Conservation (phyloP, 805 yeast genomes). For the Zygotorulaspora sp. region DNA sequence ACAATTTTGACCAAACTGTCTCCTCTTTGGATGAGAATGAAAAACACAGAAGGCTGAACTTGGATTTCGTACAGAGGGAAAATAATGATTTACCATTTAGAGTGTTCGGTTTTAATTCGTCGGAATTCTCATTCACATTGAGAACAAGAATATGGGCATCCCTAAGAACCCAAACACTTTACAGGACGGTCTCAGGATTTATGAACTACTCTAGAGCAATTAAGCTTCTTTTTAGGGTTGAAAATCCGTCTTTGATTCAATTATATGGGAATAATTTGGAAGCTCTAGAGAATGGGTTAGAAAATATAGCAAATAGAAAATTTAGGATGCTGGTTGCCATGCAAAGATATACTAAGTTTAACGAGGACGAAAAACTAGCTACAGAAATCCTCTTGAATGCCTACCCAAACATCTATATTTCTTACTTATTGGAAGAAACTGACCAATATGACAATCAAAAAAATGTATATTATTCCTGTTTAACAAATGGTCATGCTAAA, state of each 20-base stretch:
- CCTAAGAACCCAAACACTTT: conserved; percentile 74
- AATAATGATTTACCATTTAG: conserved; percentile 64
- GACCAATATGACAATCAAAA: conserved; percentile 27
- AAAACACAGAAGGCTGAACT: conserved; percentile 2
- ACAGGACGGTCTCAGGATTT: conserved; percentile 79
- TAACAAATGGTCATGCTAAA: conserved; percentile 57
- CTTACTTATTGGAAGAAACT: conserved; percentile 49
- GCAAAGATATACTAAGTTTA: conserved; percentile 74
- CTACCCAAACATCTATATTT: conserved; percentile 61
- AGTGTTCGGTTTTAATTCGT: conserved; percentile 66
- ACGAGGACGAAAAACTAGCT: conserved; percentile 60
- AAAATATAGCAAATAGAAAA: conserved; percentile 71
- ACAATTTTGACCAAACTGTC: background rate
- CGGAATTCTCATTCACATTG: conserved; percentile 57
- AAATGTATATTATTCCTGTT: conserved; percentile 53
- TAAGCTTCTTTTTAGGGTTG: conserved; percentile 61
- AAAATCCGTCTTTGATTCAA: conserved; percentile 51
- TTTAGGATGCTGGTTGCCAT: conserved; percentile 78
- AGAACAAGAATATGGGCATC: conserved; percentile 89
- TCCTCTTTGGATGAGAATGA: background rate
- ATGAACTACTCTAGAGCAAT: conserved; percentile 74
- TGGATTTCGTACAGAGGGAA: conserved; percentile 36
- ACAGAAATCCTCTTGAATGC: conserved; percentile 62
- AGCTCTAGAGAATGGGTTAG: conserved; percentile 59
- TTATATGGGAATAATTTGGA: conserved; percentile 45